Conservation (phyloP, 805 yeast genomes). For the Pichia heedii region DNA sequence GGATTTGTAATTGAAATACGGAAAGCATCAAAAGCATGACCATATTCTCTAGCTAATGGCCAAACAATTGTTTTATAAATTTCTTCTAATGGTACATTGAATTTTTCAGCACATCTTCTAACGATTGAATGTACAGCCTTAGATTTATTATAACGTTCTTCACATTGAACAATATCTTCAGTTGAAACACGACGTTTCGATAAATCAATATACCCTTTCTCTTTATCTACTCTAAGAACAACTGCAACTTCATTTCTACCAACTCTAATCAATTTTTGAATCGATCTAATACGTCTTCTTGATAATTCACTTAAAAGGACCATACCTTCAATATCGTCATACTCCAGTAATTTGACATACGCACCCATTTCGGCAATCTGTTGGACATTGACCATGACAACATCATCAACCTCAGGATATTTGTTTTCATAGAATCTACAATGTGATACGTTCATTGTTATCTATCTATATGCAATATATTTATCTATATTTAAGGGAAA, state of each 20-base stretch:
- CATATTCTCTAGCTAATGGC: constrained; percentile 93
- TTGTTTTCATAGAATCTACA: constrained; percentile 97
- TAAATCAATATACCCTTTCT: constrained; percentile 95
- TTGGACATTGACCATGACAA: constrained; percentile 97
- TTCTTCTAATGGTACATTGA: constrained; percentile 75
- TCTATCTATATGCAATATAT: too few relatives aligned
- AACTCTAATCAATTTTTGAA: constrained; percentile 94
- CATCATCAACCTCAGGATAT: constrained; percentile 97
- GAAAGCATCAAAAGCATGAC: constrained; percentile 97
- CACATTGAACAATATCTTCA: constrained; percentile 95
- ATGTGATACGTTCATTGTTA: constrained; percentile 68
- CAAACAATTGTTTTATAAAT: constrained; percentile 88
- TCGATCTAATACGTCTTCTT: constrained; percentile 97
- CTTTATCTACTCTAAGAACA: constrained; percentile 95
- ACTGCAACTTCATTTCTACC: constrained; percentile 98
- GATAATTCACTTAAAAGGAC: constrained; percentile 90
- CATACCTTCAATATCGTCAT: constrained; percentile 99
- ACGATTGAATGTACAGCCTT: constrained; percentile 97
- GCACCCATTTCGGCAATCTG: constrained; percentile 99
- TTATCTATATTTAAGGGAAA: too few relatives aligned
- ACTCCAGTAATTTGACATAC: constrained; percentile 88
- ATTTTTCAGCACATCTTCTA: constrained; percentile 97
- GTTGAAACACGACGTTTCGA: constrained; percentile 97
- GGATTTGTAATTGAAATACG: constrained; percentile 91
- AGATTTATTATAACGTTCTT: constrained; percentile 92